phyloP scores from a whole-genome alignment of 2,329 filamentous ascomycete species.

The Stagonosporopsis vannaccii region DNA sequence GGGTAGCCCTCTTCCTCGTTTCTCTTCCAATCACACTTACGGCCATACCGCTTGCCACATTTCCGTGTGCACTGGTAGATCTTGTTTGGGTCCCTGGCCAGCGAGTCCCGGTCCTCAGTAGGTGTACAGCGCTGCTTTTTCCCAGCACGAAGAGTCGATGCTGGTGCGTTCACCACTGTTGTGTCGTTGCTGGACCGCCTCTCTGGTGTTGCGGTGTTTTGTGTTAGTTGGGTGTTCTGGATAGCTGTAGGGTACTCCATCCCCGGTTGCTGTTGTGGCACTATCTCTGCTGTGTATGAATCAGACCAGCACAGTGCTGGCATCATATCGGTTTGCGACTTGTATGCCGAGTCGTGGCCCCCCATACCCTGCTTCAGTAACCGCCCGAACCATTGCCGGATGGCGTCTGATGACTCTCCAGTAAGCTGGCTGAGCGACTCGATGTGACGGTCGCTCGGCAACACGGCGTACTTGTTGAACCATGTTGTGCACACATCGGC shows the following conservation, averaged over 20 bases:
- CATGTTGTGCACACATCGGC: conserved; percentile 49
- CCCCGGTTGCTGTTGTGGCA: conserved; percentile 17
- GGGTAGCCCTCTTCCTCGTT: conserved; percentile 50
- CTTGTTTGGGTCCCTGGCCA: conserved; percentile 44
- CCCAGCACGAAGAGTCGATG: conserved; percentile 33
- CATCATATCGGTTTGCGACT: conserved; percentile 45
- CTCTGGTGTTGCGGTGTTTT: conserved; percentile 24
- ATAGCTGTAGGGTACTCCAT: conserved; percentile 2
- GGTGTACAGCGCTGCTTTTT: conserved; percentile 48
- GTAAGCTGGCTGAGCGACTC: conserved; percentile 48
- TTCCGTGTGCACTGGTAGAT: conserved; percentile 50
- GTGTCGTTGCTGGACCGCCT: conserved; percentile 28
- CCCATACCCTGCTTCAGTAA: conserved; percentile 47
- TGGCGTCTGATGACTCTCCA: conserved; percentile 40
- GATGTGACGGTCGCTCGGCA: conserved; percentile 48
- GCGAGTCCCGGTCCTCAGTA: conserved; percentile 38
- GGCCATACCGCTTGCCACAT: conserved; percentile 48
- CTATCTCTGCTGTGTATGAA: conserved; percentile 23
- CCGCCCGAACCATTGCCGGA: conserved; percentile 47
- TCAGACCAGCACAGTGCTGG: conserved; percentile 33
- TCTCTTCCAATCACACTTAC: conserved; percentile 51
- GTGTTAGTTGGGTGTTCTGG: conserved; percentile 7
- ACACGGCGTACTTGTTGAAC: conserved; percentile 48
- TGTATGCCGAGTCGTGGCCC: conserved; percentile 48
- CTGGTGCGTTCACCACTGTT: conserved; percentile 20